phyloP scores from a whole-genome alignment of 176 grass and related monocot genomes.

The Aegilops sharonensis region DNA sequence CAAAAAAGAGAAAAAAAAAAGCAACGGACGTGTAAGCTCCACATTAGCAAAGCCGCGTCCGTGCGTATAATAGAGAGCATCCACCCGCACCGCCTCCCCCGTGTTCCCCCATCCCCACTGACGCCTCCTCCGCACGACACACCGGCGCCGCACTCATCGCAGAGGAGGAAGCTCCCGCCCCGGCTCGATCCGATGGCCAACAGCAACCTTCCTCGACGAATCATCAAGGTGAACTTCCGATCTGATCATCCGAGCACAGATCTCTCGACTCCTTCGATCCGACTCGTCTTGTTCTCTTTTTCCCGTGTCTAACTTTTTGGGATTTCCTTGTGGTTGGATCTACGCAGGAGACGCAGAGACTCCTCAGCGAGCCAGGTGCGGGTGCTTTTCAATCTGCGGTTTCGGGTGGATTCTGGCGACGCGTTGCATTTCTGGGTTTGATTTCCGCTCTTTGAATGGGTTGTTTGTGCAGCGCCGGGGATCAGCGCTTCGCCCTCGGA shows the following conservation, averaged over 20 bases:
- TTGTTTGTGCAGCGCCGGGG: slow-evolving; percentile 71
- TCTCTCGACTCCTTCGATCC: slow-evolving; percentile 19
- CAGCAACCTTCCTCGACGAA: slow-evolving; percentile 92
- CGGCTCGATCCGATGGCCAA: slow-evolving; percentile 72
- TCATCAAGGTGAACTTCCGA: slow-evolving; percentile 76
- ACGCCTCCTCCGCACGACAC: slow-evolving; percentile 19
- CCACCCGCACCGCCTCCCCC: background rate
- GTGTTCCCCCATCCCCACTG: slow-evolving; percentile 20
- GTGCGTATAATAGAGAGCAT: slow-evolving; percentile 19
- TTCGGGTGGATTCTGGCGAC: slow-evolving; percentile 7
- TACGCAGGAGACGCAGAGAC: slow-evolving; percentile 88
- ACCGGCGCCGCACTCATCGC: slow-evolving; percentile 23
- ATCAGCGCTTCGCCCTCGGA: slow-evolving; percentile 95
- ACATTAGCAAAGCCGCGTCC: slow-evolving; percentile 1
- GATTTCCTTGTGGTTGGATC: slow-evolving; percentile 31
- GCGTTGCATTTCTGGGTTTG: background rate
- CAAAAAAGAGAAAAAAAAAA: too few relatives aligned
- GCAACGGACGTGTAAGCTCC: background rate
- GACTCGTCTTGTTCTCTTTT: background rate
- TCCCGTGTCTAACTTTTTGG: background rate
- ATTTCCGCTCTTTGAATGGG: slow-evolving; percentile 8
- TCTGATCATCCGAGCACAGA: slow-evolving; percentile 28
- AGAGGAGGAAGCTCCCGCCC: slow-evolving; percentile 33
- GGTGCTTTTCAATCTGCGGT: background rate
- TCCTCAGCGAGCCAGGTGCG: slow-evolving; percentile 94